Conservation (phyloP, 1,284 basidiomycete species). For the Thecaphora frezii region DNA sequence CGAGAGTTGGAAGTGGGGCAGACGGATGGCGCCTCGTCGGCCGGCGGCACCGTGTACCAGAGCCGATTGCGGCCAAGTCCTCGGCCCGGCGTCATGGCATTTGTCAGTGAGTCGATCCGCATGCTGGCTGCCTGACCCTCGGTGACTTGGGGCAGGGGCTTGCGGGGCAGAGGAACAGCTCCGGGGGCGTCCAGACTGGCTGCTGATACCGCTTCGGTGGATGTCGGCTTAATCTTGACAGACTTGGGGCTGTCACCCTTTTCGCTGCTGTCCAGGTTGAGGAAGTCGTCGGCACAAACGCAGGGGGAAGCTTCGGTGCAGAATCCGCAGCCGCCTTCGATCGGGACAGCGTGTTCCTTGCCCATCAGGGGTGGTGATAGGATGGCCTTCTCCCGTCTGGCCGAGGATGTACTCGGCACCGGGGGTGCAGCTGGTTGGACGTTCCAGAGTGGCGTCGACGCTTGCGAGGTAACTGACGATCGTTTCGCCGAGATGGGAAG, state of each 20-base stretch:
- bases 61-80: not conserved
- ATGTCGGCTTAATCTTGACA: not conserved
- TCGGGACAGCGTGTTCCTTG: constrained; percentile 11
- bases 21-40: not conserved
- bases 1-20: constrained; percentile 1
- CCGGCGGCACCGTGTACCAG: constrained; percentile 1
- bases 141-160: too few relatives aligned
- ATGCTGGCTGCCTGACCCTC: constrained; percentile 11
- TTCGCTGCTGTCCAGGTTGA: constrained; percentile 12
- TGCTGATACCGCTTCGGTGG: not conserved
- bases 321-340: constrained; percentile 48
- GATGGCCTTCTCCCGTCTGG: not conserved
- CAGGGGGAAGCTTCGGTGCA: constrained; percentile 46
- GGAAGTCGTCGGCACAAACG: constrained; percentile 41
- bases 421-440: constrained; percentile 10
- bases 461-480: too few relatives aligned
- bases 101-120: constrained; percentile 32
- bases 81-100: constrained; percentile 4
- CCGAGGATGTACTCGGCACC: constrained; percentile 1
- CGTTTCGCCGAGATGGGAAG: not conserved
- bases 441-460: constrained; percentile 15
- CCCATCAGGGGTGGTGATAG: constrained; percentile 18
- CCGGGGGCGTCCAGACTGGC: too few relatives aligned
- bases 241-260: not conserved
- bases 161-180: too few relatives aligned